Percentiles rank a stretch among this genome's conserved stretches.
These are phyloP conservation scores for Phytophthora gonapodyides DNA, from an alignment of 352 stramenopile species.

Conservation along the genomic window DNA sequence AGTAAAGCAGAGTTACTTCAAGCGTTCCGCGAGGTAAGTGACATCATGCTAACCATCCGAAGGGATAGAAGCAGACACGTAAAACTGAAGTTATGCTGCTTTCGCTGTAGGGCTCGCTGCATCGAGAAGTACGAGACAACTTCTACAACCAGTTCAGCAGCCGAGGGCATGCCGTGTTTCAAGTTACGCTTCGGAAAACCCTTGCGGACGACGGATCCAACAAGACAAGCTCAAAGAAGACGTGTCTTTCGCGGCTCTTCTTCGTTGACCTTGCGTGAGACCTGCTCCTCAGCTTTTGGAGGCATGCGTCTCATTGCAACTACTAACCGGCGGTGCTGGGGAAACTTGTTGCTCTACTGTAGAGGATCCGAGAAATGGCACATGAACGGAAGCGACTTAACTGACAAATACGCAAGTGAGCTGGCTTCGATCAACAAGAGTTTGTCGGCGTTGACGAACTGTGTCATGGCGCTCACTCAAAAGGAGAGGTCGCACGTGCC, in stretches of 20 bases:
- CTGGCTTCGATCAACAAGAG: conserved; percentile 77
- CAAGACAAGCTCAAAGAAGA: conserved; percentile 29
- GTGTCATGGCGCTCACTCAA: conserved; percentile 69
- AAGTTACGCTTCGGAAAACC: conserved; percentile 63
- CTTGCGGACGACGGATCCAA: conserved; percentile 9
- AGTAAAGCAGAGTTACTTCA: conserved; percentile 55
- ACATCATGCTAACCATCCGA: not conserved
- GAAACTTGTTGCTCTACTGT: not conserved
- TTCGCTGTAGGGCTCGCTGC: conserved; percentile 51
- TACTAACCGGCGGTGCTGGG: conserved; percentile 9
- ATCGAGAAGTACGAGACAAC: conserved; percentile 74
- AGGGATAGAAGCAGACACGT: not conserved
- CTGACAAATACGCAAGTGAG: conserved; percentile 67
- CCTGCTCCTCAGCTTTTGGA: not conserved
- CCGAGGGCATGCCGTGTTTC: conserved; percentile 73
- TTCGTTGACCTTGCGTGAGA: conserved; percentile 78
- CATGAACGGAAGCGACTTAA: conserved; percentile 53
- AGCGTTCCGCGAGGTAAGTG: conserved; percentile 59
- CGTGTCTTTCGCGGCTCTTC: conserved; percentile 56
- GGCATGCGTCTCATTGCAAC: not conserved
- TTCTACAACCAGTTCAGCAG: conserved; percentile 76
- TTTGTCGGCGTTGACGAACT: conserved; percentile 75
- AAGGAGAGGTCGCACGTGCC: conserved; percentile 57
- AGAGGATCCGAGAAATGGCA: conserved; percentile 79
- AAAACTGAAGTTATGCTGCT: not conserved